Evolutionary conservation across 305 asterid genomes (phyloP).

Genomic region (Fraxinus sp.): DNA sequence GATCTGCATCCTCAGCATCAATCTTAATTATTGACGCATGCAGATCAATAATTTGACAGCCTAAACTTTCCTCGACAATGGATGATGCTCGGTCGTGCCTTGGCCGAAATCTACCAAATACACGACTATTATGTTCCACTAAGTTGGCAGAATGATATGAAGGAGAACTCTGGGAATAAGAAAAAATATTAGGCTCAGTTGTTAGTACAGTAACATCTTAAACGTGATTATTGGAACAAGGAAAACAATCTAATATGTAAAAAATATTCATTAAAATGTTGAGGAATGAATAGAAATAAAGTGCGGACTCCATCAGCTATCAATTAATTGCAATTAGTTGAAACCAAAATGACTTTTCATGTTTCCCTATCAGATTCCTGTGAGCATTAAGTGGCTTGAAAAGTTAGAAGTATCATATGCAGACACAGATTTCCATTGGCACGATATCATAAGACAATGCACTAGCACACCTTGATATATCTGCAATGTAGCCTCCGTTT

Average conservation of each 20-base stretch:
- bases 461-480: slow-evolving; percentile 16
- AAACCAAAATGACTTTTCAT: slow-evolving; percentile 10
- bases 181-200: slow-evolving; percentile 25
- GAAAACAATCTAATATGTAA: slow-evolving; percentile 11
- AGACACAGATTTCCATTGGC: neutral
- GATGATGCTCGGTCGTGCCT: slow-evolving; percentile 62
- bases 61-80: slow-evolving; percentile 59
- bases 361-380: slow-evolving; percentile 7
- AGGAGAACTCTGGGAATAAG: slow-evolving; percentile 68
- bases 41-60: slow-evolving; percentile 81
- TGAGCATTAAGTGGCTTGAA: slow-evolving; percentile 11
- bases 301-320: slow-evolving; percentile 11
- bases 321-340: neutral
- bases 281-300: slow-evolving; percentile 10
- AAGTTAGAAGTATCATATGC: neutral
- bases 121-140: slow-evolving; percentile 64
- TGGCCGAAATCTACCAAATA: slow-evolving; percentile 83
- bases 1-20: slow-evolving; percentile 92
- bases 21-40: slow-evolving; percentile 84
- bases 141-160: slow-evolving; percentile 49
- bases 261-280: slow-evolving; percentile 1
- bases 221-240: slow-evolving; percentile 14
- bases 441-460: slow-evolving; percentile 6
- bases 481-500: neutral
- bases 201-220: slow-evolving; percentile 13